Evolutionary conservation across 2,329 filamentous ascomycete genomes (phyloP).

Genomic region (Cytospora piceicola): DNA sequence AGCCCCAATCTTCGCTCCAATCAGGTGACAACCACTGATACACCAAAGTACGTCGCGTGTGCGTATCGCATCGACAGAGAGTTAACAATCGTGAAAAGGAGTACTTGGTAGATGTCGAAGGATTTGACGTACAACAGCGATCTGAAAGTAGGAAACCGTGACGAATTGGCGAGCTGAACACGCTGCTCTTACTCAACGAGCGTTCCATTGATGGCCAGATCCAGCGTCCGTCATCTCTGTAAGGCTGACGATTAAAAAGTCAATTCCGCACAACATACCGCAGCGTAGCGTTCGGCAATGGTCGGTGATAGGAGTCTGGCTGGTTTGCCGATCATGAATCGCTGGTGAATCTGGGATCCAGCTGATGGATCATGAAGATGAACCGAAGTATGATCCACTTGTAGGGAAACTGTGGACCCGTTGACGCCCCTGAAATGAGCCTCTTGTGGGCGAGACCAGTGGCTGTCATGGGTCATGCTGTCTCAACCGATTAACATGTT

Average conservation of each 20-base stretch:
- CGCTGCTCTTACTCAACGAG: constrained; percentile 11
- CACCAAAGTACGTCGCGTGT: neutral
- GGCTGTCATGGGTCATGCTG: constrained; percentile 14
- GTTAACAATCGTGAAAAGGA: neutral
- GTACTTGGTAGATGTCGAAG: neutral
- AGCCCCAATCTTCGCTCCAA: constrained; percentile 16
- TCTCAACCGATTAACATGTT: constrained; percentile 2
- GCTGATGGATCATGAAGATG: constrained; percentile 26
- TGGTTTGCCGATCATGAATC: constrained; percentile 23
- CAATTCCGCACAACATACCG: constrained; percentile 21
- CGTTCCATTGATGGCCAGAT: constrained; percentile 19
- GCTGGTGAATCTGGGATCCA: constrained; percentile 6
- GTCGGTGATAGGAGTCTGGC: constrained; percentile 16
- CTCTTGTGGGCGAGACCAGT: constrained; percentile 19
- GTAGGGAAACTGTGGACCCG: constrained; percentile 24
- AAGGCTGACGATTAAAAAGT: constrained; percentile 28
- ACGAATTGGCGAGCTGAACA: constrained; percentile 5
- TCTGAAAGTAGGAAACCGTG: constrained; percentile 6
- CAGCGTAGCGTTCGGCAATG: constrained; percentile 28
- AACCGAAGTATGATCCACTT: constrained; percentile 21
- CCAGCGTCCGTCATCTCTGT: constrained; percentile 20
- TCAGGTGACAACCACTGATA: constrained; percentile 6
- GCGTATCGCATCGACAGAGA: neutral
- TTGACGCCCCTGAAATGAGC: constrained; percentile 26
- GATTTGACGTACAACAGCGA: neutral